Percentiles rank a stretch among this genome's conserved stretches.
phyloP scores from a whole-genome alignment of 192 early-diverging fungal species.

The Rhizoclosmatium globosum region DNA sequence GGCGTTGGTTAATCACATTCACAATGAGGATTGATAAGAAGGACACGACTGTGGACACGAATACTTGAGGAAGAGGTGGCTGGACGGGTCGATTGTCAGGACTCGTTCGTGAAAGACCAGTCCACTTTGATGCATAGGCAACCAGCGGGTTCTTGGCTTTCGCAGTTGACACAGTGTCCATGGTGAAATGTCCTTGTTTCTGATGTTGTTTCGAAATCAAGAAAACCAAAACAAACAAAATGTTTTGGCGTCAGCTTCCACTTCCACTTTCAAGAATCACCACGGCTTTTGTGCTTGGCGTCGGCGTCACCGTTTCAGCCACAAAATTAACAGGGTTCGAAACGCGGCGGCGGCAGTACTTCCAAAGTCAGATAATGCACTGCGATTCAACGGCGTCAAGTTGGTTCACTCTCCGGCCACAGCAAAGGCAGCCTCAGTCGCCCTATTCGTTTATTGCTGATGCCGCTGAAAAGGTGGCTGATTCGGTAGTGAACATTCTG shows the following conservation, averaged over 20 bases:
- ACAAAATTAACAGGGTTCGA: neutral
- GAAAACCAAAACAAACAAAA: neutral
- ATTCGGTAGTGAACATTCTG: conserved; percentile 57
- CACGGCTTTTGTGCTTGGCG: neutral
- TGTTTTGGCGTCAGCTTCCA: neutral
- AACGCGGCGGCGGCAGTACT: neutral
- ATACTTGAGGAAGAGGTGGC: neutral
- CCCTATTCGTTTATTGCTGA: conserved; percentile 55
- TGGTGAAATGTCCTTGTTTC: too few relatives aligned
- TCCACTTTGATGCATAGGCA: neutral
- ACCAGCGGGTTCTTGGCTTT: neutral
- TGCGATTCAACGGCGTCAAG: neutral
- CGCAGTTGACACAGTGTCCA: too few relatives aligned
- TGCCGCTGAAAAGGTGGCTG: conserved; percentile 53
- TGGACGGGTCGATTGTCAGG: neutral
- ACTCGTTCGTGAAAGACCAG: neutral
- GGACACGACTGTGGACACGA: neutral
- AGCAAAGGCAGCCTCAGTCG: neutral
- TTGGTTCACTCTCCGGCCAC: neutral
- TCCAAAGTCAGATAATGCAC: neutral
- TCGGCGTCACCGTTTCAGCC: neutral
- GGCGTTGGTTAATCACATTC: neutral
- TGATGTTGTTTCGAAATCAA: neutral
- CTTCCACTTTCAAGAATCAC: neutral
- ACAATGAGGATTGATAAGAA: neutral